Base-by-base conservation (phyloP, 768 basidiomycete genomes). In the Asterophora lycoperdoides region DNA sequence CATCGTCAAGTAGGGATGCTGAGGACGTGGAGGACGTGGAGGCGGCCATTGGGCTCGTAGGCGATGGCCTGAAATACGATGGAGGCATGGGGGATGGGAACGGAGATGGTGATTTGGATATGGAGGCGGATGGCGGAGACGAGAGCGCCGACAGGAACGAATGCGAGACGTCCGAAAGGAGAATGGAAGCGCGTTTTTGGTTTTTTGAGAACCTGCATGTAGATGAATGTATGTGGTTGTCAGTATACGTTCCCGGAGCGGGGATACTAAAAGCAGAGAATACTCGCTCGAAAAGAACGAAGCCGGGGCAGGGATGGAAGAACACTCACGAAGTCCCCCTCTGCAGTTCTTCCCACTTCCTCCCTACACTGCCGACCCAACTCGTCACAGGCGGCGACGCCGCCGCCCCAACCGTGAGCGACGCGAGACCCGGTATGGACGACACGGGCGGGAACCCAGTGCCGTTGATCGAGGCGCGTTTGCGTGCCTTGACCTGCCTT, bases 161-260 rank as follows among this genome's bases (percentile, higher is more conserved):
- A 52, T 75, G 73, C 5, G 83, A 82, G 15, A 86, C 77, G 60
- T 86, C 86, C 0, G 82, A 77, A 45, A 88, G 60, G 26, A 88
- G 71, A 1, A 77, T 55, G 0, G 85, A 84, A 0, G 85, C 85
- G 17, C 84, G 81, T 64, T 84, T 86, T 50, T 83, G 83, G 56
- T 69, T 73, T 56, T 81, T 85, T 14, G 79, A 69, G 58, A 87
- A 77, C n/a, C 86, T 88, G 52, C 17, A 37, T 10, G 46, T n/a
- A 41, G 14, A 23, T 23, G 23, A 3, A 23, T 23, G 23, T 6
- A 6, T 23, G 23, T 3, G 23, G 23, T 23, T n/a, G n/a, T n/a
- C 3, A 23, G 23, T 23, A 23, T 23, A 23, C 23, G 23, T 23
- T 23, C 23, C 3, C 6, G 3, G 23, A 23, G 6, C 23, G 23